Evolutionary conservation across 192 early-diverging fungal species (phyloP), one percentile per base, ranked within the genome.

Genomic region (Backusella tarrabulga): DNA sequence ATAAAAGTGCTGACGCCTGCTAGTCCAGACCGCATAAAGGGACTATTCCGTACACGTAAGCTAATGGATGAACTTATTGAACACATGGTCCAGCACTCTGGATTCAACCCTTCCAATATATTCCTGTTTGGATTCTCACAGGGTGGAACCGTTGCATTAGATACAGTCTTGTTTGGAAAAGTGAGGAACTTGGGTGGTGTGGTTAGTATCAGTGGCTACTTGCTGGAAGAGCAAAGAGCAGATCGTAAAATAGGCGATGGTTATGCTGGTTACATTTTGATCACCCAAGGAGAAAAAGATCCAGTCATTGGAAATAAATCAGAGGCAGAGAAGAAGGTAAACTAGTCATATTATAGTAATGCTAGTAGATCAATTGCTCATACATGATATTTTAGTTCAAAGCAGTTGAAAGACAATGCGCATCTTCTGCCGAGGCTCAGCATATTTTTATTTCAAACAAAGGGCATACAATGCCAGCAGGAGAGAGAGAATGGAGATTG

Each of bases 101-200:
- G 81, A n/a, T 90, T 85, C 75, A 66, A 72, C 0, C 71, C 83
- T 6, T 68, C 71, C 40, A 79, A 84, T 26, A 86, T 93, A 35
- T 86, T 89, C 50, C 68, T 95, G 3, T 88, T 95, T 81, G 94
- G 94, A 4, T 95, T 94, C 79, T 87, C 90, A 12, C 92, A 95
- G 54, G 94, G 94, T 41, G 94, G 85, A 3, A 80, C 84, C 5
- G 85, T 88, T 17, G 92, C 92, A 35, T 68, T 95, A 67, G 91
- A 94, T 77, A 15, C 90, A 34, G 90, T 84, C 0, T 79, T 92
- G 9, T 87, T 90, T 66, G 90, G 90, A 26, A 78, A 76, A 8
- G 29, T 75, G 0, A 21, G 54, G 17, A 74, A 77, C 35, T 56
- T 93, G n/a, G 84, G 86, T 3, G 90, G 88, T 6, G 90, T 91